These are phyloP conservation scores for Aegilops longissima DNA, from an alignment of 176 grass and related monocot genomes.

Conservation along the genomic window DNA sequence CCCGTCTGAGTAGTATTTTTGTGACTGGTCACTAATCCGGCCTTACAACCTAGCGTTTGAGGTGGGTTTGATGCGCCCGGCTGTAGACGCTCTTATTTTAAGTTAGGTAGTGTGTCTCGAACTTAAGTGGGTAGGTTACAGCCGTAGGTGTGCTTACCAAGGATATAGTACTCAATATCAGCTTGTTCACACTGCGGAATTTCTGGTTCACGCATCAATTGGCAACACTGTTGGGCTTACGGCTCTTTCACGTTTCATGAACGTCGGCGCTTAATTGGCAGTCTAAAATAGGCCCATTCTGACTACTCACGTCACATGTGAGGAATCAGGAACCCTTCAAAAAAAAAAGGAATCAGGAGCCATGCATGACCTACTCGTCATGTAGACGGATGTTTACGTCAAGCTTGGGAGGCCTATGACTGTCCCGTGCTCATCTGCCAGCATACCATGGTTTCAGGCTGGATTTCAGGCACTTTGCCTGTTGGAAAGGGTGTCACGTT, in stretches of 20 bases:
- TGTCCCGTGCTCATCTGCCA: neutral
- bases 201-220: too few relatives aligned
- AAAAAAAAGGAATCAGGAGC: neutral
- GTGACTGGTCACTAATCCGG: too few relatives aligned
- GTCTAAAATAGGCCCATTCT: constrained; percentile 14
- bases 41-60: too few relatives aligned
- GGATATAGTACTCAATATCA: too few relatives aligned
- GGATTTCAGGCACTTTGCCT: constrained; percentile 47
- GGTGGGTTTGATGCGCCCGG: too few relatives aligned
- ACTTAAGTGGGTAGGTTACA: too few relatives aligned
- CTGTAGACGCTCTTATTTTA: too few relatives aligned
- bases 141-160: too few relatives aligned
- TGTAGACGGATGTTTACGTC: constrained; percentile 34
- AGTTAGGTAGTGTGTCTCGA: too few relatives aligned
- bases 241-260: neutral
- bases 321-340: neutral
- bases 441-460: constrained; percentile 18
- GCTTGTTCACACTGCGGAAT: too few relatives aligned
- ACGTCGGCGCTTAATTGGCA: neutral
- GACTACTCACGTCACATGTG: neutral
- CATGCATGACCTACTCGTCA: neutral
- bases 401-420: neutral
- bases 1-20: too few relatives aligned
- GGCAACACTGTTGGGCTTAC: too few relatives aligned
- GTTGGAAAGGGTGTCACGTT: constrained; percentile 23